phyloP scores from a whole-genome alignment of 139 green algal species.

The Picochlorum sp. region DNA sequence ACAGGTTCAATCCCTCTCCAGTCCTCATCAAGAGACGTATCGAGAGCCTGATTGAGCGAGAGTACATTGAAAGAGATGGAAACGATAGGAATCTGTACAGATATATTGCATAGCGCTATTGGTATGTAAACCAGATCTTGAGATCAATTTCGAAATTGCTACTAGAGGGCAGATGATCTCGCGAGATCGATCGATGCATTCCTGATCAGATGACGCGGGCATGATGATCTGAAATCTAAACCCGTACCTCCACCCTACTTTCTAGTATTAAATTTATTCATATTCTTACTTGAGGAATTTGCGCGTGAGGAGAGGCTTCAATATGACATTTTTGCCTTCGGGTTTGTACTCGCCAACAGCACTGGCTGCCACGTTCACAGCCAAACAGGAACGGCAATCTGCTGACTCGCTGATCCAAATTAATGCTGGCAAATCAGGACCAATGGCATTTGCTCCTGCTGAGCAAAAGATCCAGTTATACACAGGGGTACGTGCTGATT shows the following conservation, averaged over 20 bases:
- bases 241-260: too few species aligned
- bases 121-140: neutral
- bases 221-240: neutral
- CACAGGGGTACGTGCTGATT: slow-evolving; percentile 11
- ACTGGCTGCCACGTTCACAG: slow-evolving; percentile 31
- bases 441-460: slow-evolving; percentile 15
- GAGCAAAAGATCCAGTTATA: slow-evolving; percentile 47
- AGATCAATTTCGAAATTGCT: too few species aligned
- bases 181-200: too few species aligned
- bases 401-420: slow-evolving; percentile 1
- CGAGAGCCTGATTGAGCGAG: slow-evolving; percentile 93
- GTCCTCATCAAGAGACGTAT: slow-evolving; percentile 96
- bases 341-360: slow-evolving; percentile 4
- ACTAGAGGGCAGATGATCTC: too few species aligned
- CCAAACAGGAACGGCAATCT: slow-evolving; percentile 14
- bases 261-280: neutral
- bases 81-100: slow-evolving; percentile 84
- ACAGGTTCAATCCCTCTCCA: slow-evolving; percentile 84
- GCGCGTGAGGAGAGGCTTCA: neutral
- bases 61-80: slow-evolving; percentile 92
- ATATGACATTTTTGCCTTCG: slow-evolving; percentile 9
- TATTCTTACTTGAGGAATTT: neutral
- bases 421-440: neutral
- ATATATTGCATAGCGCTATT: slow-evolving; percentile 61
- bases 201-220: neutral